These are phyloP conservation scores for Termitomyces sp. DNA, from an alignment of 768 basidiomycete genomes.

Conservation along the genomic window DNA sequence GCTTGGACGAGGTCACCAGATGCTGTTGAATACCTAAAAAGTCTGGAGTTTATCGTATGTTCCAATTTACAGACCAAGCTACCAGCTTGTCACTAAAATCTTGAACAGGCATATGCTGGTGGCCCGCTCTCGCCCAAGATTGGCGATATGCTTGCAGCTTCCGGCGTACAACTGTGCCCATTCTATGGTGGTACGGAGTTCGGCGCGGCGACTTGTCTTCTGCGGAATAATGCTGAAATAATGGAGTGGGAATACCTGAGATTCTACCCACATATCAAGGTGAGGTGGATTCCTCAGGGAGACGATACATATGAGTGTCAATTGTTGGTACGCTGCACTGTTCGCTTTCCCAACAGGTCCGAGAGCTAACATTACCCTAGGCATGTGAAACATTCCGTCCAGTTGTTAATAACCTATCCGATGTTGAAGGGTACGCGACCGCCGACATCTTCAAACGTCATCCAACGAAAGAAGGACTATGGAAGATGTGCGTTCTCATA, in stretches of 20 bases:
- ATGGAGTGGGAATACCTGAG: conserved; percentile 30
- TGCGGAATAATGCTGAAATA: conserved; percentile 14
- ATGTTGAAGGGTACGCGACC: conserved; percentile 31
- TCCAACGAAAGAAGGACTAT: conserved; percentile 31
- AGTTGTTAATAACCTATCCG: conserved; percentile 28
- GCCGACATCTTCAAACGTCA: conserved; percentile 34
- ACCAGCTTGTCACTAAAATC: background rate
- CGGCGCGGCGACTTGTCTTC: conserved; percentile 11
- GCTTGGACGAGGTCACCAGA: conserved; percentile 22
- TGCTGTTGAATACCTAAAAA: conserved; percentile 20
- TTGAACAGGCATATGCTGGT: conserved; percentile 23
- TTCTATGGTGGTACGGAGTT: conserved; percentile 29
- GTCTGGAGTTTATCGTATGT: conserved; percentile 23
- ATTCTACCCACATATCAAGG: conserved; percentile 17
- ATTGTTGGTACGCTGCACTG: conserved; percentile 25
- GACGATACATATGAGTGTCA: conserved; percentile 36
- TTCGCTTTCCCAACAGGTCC: background rate
- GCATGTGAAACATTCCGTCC: conserved; percentile 20
- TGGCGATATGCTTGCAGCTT: conserved; percentile 22
- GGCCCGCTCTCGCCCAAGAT: conserved; percentile 27
- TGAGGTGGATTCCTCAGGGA: conserved; percentile 30
- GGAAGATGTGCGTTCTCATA: conserved; percentile 25
- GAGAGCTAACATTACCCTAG: conserved; percentile 10
- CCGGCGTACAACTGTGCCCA: conserved; percentile 23
- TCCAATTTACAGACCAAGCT: background rate